Base-by-base conservation (phyloP, 768 basidiomycete genomes). In the Hypholoma fasciculare region DNA sequence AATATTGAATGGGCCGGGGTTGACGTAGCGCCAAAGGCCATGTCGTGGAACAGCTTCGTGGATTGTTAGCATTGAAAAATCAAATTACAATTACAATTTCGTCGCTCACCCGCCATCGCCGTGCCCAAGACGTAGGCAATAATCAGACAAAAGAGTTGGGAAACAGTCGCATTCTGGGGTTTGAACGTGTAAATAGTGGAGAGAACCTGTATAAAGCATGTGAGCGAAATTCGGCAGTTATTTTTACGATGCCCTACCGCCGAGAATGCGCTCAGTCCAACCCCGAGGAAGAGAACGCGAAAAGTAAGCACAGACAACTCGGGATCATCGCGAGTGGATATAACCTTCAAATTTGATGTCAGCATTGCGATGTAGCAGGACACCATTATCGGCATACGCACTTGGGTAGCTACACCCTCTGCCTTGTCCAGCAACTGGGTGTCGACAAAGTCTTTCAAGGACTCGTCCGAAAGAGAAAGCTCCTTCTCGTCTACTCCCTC, bases 1-100 rank as follows among this genome's bases (percentile, higher is more conserved):
- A 67, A 83, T 80, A 63, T 83, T 84, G 71, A 84, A 84, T 7
- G 83, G 82, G 0, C 82, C 82, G 12, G 83, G 83, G 60, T 84
- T 84, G 3, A 84, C 65, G 64, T 77, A 79, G 6, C 72, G 66
- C 77, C 78, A 83, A 34, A 63, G 67, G 8, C 82, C 80, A 27
- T 65, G 63, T 43, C 70, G 70, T n/a, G 82, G 82, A 9, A 82
- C 65, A 9, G 77, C 46, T 19, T 63, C 44, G 17, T 8, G 43
- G 11, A 17, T 12, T 76, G 13, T 6, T 26, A 7, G 14, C 20
- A 20, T 19, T 16, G 51, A n/a, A 47, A 47, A 52, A 36, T 30
- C 13, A 43, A 39, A 38, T 4, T 34, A 7, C 30, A 5, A 34
- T 34, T 34, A 40, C 19, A 8, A 27, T 12, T 5, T 9, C 16